Evolutionary conservation across 148 eudicot species (phyloP).

Genomic region (Chenopodium quinoa): DNA sequence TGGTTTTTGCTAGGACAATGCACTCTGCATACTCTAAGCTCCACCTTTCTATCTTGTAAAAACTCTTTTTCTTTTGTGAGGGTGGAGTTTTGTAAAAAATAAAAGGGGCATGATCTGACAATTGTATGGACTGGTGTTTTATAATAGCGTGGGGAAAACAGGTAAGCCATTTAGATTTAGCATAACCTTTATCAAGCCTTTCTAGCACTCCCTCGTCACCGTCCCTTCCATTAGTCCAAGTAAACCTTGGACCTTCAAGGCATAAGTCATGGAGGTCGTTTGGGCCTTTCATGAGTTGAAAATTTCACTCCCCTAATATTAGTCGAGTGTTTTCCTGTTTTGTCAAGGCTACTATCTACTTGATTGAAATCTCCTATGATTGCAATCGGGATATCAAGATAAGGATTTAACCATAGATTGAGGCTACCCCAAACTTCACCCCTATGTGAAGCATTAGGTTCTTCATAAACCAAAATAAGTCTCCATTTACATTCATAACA

Average conservation of each 20-base stretch:
- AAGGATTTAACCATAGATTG: too few relatives aligned
- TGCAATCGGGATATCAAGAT: too few relatives aligned
- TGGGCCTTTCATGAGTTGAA: background rate
- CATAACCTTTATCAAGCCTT: background rate
- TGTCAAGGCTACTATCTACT: background rate
- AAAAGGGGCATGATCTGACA: background rate
- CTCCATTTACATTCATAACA: too few relatives aligned
- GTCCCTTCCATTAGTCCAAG: background rate
- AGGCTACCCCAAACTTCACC: too few relatives aligned
- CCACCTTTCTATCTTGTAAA: background rate
- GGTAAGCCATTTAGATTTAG: background rate
- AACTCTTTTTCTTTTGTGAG: background rate
- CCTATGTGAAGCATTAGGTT: too few relatives aligned
- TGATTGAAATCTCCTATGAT: background rate
- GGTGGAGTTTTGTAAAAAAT: too few relatives aligned
- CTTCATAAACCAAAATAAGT: too few relatives aligned
- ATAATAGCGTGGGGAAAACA: background rate
- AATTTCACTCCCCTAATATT: background rate
- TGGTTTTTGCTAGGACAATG: too few relatives aligned
- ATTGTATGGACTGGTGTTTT: background rate
- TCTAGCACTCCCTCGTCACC: background rate
- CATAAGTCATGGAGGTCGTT: background rate
- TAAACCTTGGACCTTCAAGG: background rate
- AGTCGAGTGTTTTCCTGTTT: background rate
- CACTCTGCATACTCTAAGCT: background rate